Evolutionary conservation across 2,329 filamentous ascomycete species (phyloP), one percentile per base, ranked within the genome.

Genomic region (Fusarium compactum): DNA sequence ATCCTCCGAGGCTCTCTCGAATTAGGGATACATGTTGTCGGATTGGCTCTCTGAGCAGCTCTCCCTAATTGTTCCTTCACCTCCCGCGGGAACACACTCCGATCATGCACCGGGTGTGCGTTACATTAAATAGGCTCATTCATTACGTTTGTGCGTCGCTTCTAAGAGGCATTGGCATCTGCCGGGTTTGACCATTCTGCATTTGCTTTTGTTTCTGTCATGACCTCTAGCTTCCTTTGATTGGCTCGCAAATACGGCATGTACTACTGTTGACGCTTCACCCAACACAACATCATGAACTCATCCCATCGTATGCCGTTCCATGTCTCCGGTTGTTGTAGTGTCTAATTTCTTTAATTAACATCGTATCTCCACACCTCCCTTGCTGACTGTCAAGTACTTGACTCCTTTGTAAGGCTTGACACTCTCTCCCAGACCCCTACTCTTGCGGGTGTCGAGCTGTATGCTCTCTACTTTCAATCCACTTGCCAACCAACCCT

Each of bases 401-500:
- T 99, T 99, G 71, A 99, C 96, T 2, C 96, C 96, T 82, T 98
- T 99, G 81, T 97, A 98, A 25, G 96, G 96, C 81, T 94, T 97
- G 41, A 98, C 90, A 4, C 92, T 90, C 71, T 97, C 94, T 0
- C 94, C 94, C 47, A 99, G 76, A 0, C 96, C 96, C 61, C 91
- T 88, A 80, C 93, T 97, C 82, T 91, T 94, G 78, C 92, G 91
- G n/a, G 89, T 84, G 78, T 94, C 85, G 73, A 94, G 79, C 76
- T 89, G 77, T 76, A 94, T 87, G 79, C 88, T 90, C 71, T 91
- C 90, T 30, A 92, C 85, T 78, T 86, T 91, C 51, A 92, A 83
- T 6, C 90, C 90, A 74, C 90, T 91, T 18, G 90, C 85, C 73
- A 92, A 76, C 88, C 90, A 91, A 7, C 90, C 90, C 78, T 90